Conservation (phyloP, 2,329 filamentous ascomycete species). For the Penicillium sp. region DNA sequence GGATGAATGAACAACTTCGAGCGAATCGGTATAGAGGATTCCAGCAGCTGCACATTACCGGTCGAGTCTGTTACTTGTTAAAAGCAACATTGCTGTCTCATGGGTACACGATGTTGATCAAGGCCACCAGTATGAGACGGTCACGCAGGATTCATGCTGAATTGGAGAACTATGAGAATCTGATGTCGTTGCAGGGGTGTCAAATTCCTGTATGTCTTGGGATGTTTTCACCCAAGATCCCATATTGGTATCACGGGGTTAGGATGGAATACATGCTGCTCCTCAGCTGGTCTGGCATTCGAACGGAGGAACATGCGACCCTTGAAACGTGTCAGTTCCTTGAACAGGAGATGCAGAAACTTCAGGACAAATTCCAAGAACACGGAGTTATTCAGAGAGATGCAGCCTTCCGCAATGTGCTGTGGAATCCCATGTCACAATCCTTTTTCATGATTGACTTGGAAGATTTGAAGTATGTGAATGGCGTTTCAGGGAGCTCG, state of each 20-base stretch:
- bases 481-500: neutral
- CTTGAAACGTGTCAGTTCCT: neutral
- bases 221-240: slow-evolving; percentile 17
- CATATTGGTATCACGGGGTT: slow-evolving; percentile 30
- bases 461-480: slow-evolving; percentile 24
- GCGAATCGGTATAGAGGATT: slow-evolving; percentile 21
- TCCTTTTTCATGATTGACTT: slow-evolving; percentile 27
- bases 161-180: slow-evolving; percentile 23
- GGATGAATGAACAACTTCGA: slow-evolving; percentile 19
- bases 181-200: slow-evolving; percentile 24
- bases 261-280: slow-evolving; percentile 21
- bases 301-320: slow-evolving; percentile 1
- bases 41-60: slow-evolving; percentile 24
- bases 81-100: slow-evolving; percentile 27
- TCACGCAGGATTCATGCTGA: slow-evolving; percentile 22
- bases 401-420: slow-evolving; percentile 25
- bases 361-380: slow-evolving; percentile 14
- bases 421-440: slow-evolving; percentile 20
- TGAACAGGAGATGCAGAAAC: slow-evolving; percentile 10
- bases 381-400: slow-evolving; percentile 21
- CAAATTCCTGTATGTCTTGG: slow-evolving; percentile 28
- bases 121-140: slow-evolving; percentile 23
- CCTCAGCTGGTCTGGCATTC: slow-evolving; percentile 18
- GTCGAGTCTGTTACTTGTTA: slow-evolving; percentile 28
- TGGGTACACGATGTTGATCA: slow-evolving; percentile 31